Evolutionary conservation across 2,329 filamentous ascomycete species (phyloP), one percentile per base, ranked within the genome.

Genomic region (Diplodia seriata): DNA sequence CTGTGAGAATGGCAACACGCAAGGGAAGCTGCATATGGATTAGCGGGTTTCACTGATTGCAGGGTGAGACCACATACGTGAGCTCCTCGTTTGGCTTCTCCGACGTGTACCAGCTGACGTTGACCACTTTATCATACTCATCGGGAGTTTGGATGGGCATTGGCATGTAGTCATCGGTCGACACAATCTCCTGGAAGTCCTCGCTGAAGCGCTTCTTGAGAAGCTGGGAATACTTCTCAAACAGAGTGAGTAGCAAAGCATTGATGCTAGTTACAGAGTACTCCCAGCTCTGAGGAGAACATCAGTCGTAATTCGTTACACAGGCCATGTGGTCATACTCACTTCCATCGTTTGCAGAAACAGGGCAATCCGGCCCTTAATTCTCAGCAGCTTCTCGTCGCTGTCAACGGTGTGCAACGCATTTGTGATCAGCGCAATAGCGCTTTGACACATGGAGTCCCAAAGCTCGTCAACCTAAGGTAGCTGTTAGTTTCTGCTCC

Each of bases 131-230:
- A 74, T 96, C 92, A 76, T 97, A 98, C 75, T 98, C 94, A 73
- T 97, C 94, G 18, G 86, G 81, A 23, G 91, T 93, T 74, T 93
- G 92, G 77, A 98, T 97, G 1, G 93, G 92, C 95, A 99, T 98
- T 2, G 95, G 96, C 94, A 99, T 99, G 80, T 99, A 99, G 79
- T 99, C 95, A 77, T 99, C 95, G 0, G 93, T 97, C n/a, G 92
- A 85, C 29, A 91, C 87, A 72, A 91, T 90, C 81, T 98, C 94
- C 77, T 96, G 91, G 76, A 99, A 99, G 78, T 98, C 94, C 72
- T 96, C 92, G 76, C 93, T 97, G 75, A 98, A 99, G 55, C 93
- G 88, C 69, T 88, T 89, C 80, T 97, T 97, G 67, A 99, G 85
- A 11, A 98, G 84, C 72, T 96, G 91, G 0, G 94, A 92, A 77